Base-by-base conservation (phyloP, 2,329 filamentous ascomycete genomes). In the Teratosphaeria destructans region DNA sequence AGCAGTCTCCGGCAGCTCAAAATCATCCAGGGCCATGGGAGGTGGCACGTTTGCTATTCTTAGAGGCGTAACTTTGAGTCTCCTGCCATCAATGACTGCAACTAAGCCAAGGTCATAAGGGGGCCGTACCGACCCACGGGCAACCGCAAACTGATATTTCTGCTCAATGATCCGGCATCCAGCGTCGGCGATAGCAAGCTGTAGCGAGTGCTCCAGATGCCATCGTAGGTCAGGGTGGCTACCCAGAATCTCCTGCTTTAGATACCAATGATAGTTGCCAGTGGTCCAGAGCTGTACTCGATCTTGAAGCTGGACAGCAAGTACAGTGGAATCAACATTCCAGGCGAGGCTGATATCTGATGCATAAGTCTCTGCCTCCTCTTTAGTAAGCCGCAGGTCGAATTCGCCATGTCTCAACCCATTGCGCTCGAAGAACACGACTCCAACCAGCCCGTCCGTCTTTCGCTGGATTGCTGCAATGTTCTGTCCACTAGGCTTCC, bases 321-420 rank as follows among this genome's bases (percentile, higher is more conserved):
- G 80, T 0, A 96, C 90, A 1, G 86, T 93, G 0, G 94, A 99
- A 71, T 99, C 93, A 4, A 85, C 81, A 70, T 96, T 99, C 94
- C 94, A 99, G 55, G 83, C 81, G 14, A 99, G 77, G 32, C 77
- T 76, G 58, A 95, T 85, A 56, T 81, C 78, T 52, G 80, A 79
- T 11, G 79, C 80, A 65, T 81, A 78, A 1, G 77, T 75, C 7
- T 81, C 73, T 58, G 82, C 74, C 55, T 86, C 84, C 61, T 85
- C 81, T 12, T 82, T 77, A 3, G 80, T 82, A 37, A 87, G 72
- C 54, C 89, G 85, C 19, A 99, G 79, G n/a, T 85, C 85, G 69
- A 97, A 99, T 65, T 96, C 84, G 4, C 94, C 94, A 73, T 99
- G 94, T n/a, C 93, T 84, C 60, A 99, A 80, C n/a, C 94, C 94